A percentile compares a stretch with the other conserved stretches of the same genome.
Conservation (phyloP, 2,329 filamentous ascomycete genomes). For the Talaromyces marneffei region DNA sequence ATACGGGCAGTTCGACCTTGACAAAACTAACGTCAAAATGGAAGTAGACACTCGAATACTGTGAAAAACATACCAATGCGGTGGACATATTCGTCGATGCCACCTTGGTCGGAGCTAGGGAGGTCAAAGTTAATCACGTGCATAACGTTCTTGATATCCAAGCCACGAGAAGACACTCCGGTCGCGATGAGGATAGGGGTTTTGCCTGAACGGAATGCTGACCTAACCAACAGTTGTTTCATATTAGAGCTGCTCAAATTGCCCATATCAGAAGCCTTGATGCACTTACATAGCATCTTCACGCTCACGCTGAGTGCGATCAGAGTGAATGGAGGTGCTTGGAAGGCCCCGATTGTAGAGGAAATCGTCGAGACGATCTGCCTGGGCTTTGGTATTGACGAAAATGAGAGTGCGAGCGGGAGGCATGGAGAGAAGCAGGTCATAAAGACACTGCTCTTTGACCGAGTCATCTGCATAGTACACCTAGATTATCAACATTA, state of each 20-base stretch:
- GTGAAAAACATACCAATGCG: conserved; percentile 64
- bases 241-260: not conserved
- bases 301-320: conserved; percentile 82
- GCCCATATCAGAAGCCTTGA: not conserved
- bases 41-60: not conserved
- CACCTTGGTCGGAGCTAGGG: conserved; percentile 67
- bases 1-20: conserved; percentile 87
- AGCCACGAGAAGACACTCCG: conserved; percentile 77
- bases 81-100: conserved; percentile 89
- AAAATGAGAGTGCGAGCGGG: conserved; percentile 83
- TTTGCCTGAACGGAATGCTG: conserved; percentile 69
- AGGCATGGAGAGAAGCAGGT: conserved; percentile 63
- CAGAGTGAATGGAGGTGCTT: conserved; percentile 79
- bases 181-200: conserved; percentile 80
- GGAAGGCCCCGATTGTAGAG: conserved; percentile 75
- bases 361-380: conserved; percentile 81
- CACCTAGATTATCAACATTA: conserved; percentile 39
- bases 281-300: conserved; percentile 74
- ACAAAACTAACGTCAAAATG: not conserved
- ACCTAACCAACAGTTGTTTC: conserved; percentile 39
- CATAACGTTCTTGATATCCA: conserved; percentile 79
- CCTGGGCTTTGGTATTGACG: conserved; percentile 71
- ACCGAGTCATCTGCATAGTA: conserved; percentile 57
- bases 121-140: conserved; percentile 94
- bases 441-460: conserved; percentile 67